A percentile compares a stretch with the other conserved stretches of the same genome.
Conservation (phyloP, 345 rosid species). For the Salix udensis region DNA sequence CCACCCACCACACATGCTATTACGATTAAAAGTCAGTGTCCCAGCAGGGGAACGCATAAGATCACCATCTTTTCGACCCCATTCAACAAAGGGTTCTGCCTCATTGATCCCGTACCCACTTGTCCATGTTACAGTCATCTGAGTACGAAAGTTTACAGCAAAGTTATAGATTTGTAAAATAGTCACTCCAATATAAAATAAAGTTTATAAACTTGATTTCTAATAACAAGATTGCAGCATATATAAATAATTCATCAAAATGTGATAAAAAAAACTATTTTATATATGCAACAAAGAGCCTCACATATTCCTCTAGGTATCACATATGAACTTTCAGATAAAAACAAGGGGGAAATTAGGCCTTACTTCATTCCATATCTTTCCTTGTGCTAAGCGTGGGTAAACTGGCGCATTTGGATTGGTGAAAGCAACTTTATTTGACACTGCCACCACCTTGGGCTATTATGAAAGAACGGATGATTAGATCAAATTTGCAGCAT, state of each 20-base stretch:
- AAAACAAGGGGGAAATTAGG: not conserved
- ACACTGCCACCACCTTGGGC: constrained; percentile 70
- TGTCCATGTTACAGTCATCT: constrained; percentile 84
- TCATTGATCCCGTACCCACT: constrained; percentile 57
- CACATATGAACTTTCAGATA: not conserved
- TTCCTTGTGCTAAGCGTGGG: constrained; percentile 68
- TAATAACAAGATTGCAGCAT: not conserved
- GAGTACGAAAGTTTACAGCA: constrained; percentile 1
- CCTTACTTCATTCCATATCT: constrained; percentile 68
- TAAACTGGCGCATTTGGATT: constrained; percentile 71
- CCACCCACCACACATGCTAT: constrained; percentile 58
- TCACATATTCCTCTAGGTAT: not conserved
- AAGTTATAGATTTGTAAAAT: not conserved
- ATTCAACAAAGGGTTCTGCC: constrained; percentile 65
- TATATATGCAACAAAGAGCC: not conserved
- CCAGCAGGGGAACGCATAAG: constrained; percentile 47
- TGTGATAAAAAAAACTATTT: not conserved
- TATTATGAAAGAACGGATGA: constrained; percentile 15
- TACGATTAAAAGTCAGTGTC: constrained; percentile 50
- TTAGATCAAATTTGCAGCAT: not conserved
- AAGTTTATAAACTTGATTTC: not conserved
- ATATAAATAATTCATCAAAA: not conserved
- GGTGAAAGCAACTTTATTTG: constrained; percentile 48
- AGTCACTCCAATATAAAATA: not conserved
- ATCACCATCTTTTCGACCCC: constrained; percentile 51